Conservation (phyloP, 2,329 filamentous ascomycete species). For the Cladophialophora carrionii region DNA sequence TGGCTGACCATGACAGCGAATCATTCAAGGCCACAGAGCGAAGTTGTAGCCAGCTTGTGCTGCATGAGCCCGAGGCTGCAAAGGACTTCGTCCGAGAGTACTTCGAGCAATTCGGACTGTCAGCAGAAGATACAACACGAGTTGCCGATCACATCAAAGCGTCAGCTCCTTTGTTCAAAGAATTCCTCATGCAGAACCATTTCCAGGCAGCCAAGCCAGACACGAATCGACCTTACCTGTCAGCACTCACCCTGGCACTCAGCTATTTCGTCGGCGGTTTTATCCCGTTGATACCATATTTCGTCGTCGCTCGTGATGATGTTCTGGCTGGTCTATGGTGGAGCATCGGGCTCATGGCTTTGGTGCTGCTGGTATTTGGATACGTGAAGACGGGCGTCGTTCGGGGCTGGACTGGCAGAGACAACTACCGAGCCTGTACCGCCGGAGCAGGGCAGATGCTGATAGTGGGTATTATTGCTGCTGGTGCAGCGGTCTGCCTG, state of each 20-base stretch:
- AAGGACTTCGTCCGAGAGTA: constrained; percentile 52
- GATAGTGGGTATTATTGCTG: constrained; percentile 66
- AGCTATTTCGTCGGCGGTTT: constrained; percentile 49
- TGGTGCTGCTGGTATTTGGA: constrained; percentile 57
- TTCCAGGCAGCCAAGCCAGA: constrained; percentile 31
- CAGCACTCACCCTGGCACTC: constrained; percentile 45
- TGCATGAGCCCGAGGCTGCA: constrained; percentile 51
- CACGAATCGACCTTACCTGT: constrained; percentile 52
- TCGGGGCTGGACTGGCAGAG: constrained; percentile 49
- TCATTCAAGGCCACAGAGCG: constrained; percentile 31
- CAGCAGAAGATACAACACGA: constrained; percentile 39
- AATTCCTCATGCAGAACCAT: constrained; percentile 34
- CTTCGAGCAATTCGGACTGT: constrained; percentile 56
- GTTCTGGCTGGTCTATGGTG: constrained; percentile 51
- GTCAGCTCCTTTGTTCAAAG: constrained; percentile 30
- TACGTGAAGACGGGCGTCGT: constrained; percentile 56
- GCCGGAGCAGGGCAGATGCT: constrained; percentile 68
- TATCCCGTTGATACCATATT: constrained; percentile 59
- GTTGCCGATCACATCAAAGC: constrained; percentile 33
- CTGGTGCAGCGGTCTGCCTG: constrained; percentile 67
- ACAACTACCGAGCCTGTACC: constrained; percentile 58
- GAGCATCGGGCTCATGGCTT: constrained; percentile 57
- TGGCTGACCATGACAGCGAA: constrained; percentile 28
- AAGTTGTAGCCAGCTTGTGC: constrained; percentile 43
- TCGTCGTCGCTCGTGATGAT: constrained; percentile 44